These are phyloP conservation scores for Salix exigua DNA, from an alignment of 345 rosid genomes.

Conservation along the genomic window DNA sequence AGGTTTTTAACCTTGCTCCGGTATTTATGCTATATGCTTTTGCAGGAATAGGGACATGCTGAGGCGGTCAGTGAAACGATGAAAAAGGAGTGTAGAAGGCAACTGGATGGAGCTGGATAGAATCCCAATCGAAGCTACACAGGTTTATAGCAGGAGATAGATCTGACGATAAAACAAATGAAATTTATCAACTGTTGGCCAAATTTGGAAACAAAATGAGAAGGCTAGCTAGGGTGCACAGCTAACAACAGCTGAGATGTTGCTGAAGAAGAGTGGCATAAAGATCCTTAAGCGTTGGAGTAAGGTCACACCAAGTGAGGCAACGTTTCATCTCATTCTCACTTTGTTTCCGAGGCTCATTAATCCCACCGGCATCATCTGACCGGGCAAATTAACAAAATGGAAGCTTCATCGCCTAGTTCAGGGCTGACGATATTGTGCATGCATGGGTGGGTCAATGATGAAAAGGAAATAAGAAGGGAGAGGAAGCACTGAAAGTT, in stretches of 20 bases:
- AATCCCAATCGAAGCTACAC: constrained; percentile 2
- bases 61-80: constrained; percentile 23
- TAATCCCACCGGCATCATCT: no score
- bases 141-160: constrained; percentile 33
- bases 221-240: constrained; percentile 26
- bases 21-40: constrained; percentile 31
- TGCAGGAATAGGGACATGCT: constrained; percentile 26
- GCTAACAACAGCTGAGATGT: constrained; percentile 42
- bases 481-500: no score
- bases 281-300: no score
- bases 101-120: neutral
- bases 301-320: no score
- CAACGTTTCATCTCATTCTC: no score
- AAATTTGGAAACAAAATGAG: constrained; percentile 28
- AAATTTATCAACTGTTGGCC: constrained; percentile 29
- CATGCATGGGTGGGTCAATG: no score
- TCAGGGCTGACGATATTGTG: no score
- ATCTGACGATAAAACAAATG: constrained; percentile 26
- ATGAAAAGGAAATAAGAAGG: no score
- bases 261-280: constrained; percentile 28
- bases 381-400: no score
- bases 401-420: no score
- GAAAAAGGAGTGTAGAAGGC: constrained; percentile 27
- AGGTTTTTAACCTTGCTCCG: neutral
- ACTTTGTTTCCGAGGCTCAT: no score